These are phyloP conservation scores for Vanrija sp. DNA, from an alignment of 1,284 basidiomycete genomes.

Conservation along the genomic window DNA sequence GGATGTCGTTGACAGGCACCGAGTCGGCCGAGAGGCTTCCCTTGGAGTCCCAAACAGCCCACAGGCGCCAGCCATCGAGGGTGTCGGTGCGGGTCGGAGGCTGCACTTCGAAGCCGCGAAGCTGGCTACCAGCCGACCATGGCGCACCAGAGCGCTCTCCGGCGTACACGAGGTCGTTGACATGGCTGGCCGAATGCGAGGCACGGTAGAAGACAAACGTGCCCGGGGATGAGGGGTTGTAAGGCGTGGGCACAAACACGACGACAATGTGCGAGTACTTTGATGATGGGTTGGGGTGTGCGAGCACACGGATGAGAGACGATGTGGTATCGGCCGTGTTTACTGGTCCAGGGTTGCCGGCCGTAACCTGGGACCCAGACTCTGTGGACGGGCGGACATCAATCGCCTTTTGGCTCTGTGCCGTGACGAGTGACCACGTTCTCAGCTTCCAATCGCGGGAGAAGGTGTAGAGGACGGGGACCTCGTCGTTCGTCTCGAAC, in stretches of 20 bases:
- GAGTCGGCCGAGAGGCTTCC: slow-evolving; percentile 26
- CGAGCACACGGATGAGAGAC: slow-evolving; percentile 39
- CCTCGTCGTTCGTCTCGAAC: slow-evolving; percentile 48
- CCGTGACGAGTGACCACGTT: slow-evolving; percentile 58
- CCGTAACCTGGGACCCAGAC: too few relatives aligned
- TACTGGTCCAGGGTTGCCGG: slow-evolving; percentile 1
- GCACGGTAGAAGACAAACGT: slow-evolving; percentile 46
- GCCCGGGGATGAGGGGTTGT: slow-evolving; percentile 32
- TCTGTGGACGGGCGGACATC: slow-evolving; percentile 33
- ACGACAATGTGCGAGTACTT: slow-evolving; percentile 43
- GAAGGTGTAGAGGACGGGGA: slow-evolving; percentile 71
- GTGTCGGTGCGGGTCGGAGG: slow-evolving; percentile 26
- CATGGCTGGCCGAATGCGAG: slow-evolving; percentile 21
- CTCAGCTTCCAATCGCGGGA: slow-evolving; percentile 81
- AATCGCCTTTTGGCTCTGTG: slow-evolving; percentile 40
- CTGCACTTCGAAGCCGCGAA: slow-evolving; percentile 48
- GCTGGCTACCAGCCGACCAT: slow-evolving; percentile 26
- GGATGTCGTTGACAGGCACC: slow-evolving; percentile 32
- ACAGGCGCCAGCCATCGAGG: slow-evolving; percentile 45
- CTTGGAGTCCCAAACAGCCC: slow-evolving; percentile 49
- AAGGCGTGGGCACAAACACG: slow-evolving; percentile 41
- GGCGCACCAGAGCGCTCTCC: slow-evolving; percentile 33
- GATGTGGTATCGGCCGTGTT: slow-evolving; percentile 12
- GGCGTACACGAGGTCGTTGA: slow-evolving; percentile 36
- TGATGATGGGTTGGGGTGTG: slow-evolving; percentile 31